A percentile compares a stretch with the other conserved stretches of the same genome.
These are phyloP conservation scores for Lagerstroemia fauriei DNA, from an alignment of 441 rosid genomes.

Conservation along the genomic window DNA sequence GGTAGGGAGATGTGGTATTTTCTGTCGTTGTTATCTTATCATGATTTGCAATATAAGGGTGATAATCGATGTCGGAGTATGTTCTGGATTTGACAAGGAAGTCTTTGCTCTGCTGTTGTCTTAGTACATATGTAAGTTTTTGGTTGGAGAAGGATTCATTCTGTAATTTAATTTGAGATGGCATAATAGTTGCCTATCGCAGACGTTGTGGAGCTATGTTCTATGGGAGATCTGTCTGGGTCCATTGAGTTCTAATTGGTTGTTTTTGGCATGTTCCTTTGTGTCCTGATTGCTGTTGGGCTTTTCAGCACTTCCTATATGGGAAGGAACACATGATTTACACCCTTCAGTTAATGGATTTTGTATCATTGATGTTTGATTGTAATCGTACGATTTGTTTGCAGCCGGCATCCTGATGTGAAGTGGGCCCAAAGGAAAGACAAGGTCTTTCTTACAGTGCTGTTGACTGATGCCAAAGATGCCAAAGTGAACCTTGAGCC, in stretches of 20 bases:
- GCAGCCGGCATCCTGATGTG: constrained; percentile 73
- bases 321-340: background rate
- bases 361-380: background rate
- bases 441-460: constrained; percentile 60
- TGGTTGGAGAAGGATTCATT: background rate
- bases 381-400: background rate
- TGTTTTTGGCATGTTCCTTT: background rate
- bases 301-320: background rate
- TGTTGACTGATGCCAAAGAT: constrained; percentile 61
- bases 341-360: background rate
- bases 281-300: background rate
- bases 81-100: background rate
- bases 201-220: background rate
- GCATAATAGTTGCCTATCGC: background rate
- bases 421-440: constrained; percentile 79
- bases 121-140: background rate
- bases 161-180: background rate
- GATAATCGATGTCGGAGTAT: background rate
- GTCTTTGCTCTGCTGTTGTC: background rate
- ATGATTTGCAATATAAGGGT: background rate
- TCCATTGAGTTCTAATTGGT: background rate
- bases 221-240: background rate
- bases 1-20: background rate
- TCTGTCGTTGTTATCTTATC: background rate
- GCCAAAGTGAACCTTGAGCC: constrained; percentile 69